Base-by-base conservation (phyloP, 2,329 filamentous ascomycete species). In the Trichoderma oligosporum region DNA sequence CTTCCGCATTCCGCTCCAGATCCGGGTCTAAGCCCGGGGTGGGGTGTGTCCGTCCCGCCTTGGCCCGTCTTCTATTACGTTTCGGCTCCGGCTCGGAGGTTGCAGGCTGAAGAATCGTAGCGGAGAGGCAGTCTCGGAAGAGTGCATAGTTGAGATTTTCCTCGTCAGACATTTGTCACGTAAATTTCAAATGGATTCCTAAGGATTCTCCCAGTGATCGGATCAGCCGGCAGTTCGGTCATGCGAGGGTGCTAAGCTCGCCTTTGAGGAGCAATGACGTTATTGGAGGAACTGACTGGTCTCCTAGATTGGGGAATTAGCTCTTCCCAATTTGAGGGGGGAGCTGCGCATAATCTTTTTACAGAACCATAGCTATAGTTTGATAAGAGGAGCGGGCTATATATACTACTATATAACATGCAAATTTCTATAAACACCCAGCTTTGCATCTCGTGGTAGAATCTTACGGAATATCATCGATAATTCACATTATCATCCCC, bases 71-170 rank as follows among this genome's bases (percentile, higher is more conserved):
- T 51, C 76, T 78, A n/a, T n/a, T n/a, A 58, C 79, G 76, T 60
- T 78, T 80, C 56, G 75, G 72, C 60, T 75, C 77, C 22, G 70
- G 61, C 24, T 74, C 66, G 8, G 71, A 67, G 4, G 79, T 72
- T 11, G 85, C 79, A 59, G 79, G 83, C 48, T 83, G 82, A 52
- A 93, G 81, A 11, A 94, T 76, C 0, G 83, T 79, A 14, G 82
- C 82, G 7, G 88, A 88, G 60, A 94, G 75, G 66, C 83, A 89
- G 65, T 94, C 90, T 54, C 87, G 79, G 70, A 94, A 91, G 45
- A 84, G 75, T 52, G 84, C 81, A 68, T 71, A 71, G 56, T 72
- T 73, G n/a, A 65, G 54, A 55, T 63, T 64, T 11, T 56, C 53
- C 7, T 64, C 61, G n/a, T 47, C 36, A 7, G 56, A 35, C 57